These are phyloP conservation scores for Plantago coronopus DNA, from an alignment of 305 asterid genomes.

Conservation along the genomic window DNA sequence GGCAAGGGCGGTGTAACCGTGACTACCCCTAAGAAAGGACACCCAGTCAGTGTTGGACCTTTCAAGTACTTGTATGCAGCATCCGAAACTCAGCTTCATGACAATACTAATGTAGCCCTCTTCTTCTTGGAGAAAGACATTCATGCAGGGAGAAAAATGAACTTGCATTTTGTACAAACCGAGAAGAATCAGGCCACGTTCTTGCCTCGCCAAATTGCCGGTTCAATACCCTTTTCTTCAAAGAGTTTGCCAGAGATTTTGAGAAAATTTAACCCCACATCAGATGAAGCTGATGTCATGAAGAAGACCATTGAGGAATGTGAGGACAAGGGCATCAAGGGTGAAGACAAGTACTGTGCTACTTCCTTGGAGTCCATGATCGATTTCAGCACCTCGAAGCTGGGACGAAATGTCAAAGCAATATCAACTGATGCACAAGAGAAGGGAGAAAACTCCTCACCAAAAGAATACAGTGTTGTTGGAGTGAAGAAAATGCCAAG, in stretches of 20 bases:
- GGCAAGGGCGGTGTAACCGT: conserved; percentile 55
- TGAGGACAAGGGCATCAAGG: conserved; percentile 43
- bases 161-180: conserved; percentile 43
- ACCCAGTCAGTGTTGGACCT: conserved; percentile 47
- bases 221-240: conserved; percentile 66
- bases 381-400: conserved; percentile 61
- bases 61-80: conserved; percentile 56
- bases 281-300: conserved; percentile 46
- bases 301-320: conserved; percentile 54
- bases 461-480: conserved; percentile 37
- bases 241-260: conserved; percentile 48
- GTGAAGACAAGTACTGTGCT: conserved; percentile 65
- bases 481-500: conserved; percentile 37
- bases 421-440: conserved; percentile 46
- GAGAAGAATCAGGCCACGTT: conserved; percentile 33
- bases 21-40: conserved; percentile 34
- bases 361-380: conserved; percentile 81
- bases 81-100: conserved; percentile 57
- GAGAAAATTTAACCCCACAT: conserved; percentile 35
- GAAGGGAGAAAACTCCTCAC: conserved; percentile 7
- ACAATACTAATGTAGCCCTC: conserved; percentile 56
- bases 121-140: conserved; percentile 66
- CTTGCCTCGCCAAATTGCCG: conserved; percentile 60
- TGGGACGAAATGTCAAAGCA: conserved; percentile 50
- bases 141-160: conserved; percentile 48